These are phyloP conservation scores for Sanghuangporus baumii DNA, from an alignment of 1,284 basidiomycete genomes.

Conservation along the genomic window DNA sequence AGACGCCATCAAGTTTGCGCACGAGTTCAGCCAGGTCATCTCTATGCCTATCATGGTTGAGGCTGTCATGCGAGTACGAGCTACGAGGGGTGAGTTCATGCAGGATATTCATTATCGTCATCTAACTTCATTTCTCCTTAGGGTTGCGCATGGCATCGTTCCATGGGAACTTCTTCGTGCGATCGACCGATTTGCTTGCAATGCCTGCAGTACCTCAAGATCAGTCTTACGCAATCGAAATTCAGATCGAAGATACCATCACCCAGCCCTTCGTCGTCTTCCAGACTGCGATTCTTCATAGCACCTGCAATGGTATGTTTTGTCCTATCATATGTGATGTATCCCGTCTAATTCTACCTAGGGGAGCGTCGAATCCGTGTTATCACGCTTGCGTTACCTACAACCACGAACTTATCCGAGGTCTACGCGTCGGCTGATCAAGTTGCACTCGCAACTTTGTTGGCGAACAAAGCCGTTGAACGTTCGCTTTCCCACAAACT, in stretches of 20 bases:
- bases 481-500: slow-evolving; percentile 85
- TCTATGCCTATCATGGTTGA: slow-evolving; percentile 95
- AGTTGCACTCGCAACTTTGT: slow-evolving; percentile 81
- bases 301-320: slow-evolving; percentile 84
- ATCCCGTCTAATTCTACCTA: slow-evolving; percentile 22
- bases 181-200: slow-evolving; percentile 94
- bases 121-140: slow-evolving; percentile 24
- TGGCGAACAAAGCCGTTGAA: slow-evolving; percentile 98
- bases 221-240: slow-evolving; percentile 95
- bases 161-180: slow-evolving; percentile 99
- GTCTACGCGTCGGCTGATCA: slow-evolving; percentile 95
- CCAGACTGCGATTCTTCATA: slow-evolving; percentile 95
- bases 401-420: slow-evolving; percentile 90
- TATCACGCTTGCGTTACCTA: slow-evolving; percentile 88
- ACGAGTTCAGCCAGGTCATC: slow-evolving; percentile 92
- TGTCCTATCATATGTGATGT: neutral
- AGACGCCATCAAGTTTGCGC: slow-evolving; percentile 96
- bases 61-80: slow-evolving; percentile 96
- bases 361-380: slow-evolving; percentile 95
- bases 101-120: neutral
- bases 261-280: slow-evolving; percentile 91
- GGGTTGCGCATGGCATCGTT: slow-evolving; percentile 95
- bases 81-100: slow-evolving; percentile 66
- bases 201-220: slow-evolving; percentile 96
- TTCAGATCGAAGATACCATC: slow-evolving; percentile 96